These are phyloP conservation scores for Fusarium phyllophilum DNA, from an alignment of 2,329 filamentous ascomycete genomes.

Conservation along the genomic window DNA sequence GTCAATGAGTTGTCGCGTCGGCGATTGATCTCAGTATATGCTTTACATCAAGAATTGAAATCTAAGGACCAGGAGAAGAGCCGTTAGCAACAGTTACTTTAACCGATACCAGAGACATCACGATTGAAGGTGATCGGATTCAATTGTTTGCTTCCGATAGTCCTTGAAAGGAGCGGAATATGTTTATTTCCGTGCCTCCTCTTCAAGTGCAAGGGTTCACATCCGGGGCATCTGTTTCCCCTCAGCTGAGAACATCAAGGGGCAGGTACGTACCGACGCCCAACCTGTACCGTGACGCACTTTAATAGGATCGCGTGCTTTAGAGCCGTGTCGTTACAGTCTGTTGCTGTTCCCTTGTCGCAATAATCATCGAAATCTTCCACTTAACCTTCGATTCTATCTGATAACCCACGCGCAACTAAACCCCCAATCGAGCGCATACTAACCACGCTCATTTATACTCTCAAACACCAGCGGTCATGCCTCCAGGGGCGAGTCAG, in stretches of 20 bases:
- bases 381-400: conserved; percentile 13
- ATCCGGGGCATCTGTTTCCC: neutral
- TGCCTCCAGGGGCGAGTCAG: conserved; percentile 69
- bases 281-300: conserved; percentile 30
- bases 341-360: conserved; percentile 22
- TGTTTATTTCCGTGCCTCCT: neutral
- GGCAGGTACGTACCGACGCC: conserved; percentile 26
- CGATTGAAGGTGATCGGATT: neutral
- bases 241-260: conserved; percentile 14
- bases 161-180: neutral
- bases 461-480: conserved; percentile 44
- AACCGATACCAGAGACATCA: neutral
- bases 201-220: neutral
- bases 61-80: neutral
- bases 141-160: neutral
- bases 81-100: neutral
- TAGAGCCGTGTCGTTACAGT: conserved; percentile 16
- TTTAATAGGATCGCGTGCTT: conserved; percentile 31
- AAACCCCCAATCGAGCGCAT: neutral
- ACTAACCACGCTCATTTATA: neutral
- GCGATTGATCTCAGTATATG: neutral
- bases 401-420: neutral
- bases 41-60: neutral
- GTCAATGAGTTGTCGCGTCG: neutral
- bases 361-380: conserved; percentile 25